Conservation (phyloP, 139 green algal genomes). For the Tetradesmus lagerheimii region DNA sequence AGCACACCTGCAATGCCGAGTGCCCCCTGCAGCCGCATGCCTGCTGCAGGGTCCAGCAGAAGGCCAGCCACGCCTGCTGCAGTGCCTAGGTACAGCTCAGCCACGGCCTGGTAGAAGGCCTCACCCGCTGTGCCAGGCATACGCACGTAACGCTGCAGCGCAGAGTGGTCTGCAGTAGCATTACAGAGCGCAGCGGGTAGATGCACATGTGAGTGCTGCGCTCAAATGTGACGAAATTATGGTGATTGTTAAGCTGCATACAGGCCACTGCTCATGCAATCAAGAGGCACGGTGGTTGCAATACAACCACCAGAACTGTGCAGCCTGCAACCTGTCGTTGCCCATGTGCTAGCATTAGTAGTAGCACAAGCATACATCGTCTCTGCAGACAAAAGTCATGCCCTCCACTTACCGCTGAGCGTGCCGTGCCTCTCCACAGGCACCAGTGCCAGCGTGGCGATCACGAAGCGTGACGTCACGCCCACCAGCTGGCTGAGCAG, state of each 20-base stretch:
- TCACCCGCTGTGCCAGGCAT: conserved; percentile 78
- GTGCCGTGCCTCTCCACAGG: conserved; percentile 67
- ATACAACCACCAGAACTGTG: no score
- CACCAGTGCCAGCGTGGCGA: conserved; percentile 70
- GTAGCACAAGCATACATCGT: no score
- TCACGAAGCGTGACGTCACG: conserved; percentile 70
- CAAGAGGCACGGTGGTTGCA: no score
- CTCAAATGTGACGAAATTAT: no score
- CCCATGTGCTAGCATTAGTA: no score
- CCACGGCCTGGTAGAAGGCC: conserved; percentile 59
- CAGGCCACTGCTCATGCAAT: no score
- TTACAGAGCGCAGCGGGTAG: background rate
- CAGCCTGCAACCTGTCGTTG: no score
- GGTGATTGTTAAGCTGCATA: no score
- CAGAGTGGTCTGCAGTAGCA: conserved; percentile 34
- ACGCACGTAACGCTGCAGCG: conserved; percentile 69
- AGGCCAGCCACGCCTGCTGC: conserved; percentile 62
- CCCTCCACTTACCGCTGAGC: conserved; percentile 45
- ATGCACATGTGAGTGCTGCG: no score
- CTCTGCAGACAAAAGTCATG: no score
- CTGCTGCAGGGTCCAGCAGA: conserved; percentile 76
- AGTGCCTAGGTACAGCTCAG: conserved; percentile 70
- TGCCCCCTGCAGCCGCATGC: conserved; percentile 31
- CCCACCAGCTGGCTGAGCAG: conserved; percentile 67
- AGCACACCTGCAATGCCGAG: conserved; percentile 56